A percentile compares a stretch with the other conserved stretches of the same genome.
Evolutionary conservation across 768 basidiomycete genomes (phyloP).

Genomic region (Suillus luteus): DNA sequence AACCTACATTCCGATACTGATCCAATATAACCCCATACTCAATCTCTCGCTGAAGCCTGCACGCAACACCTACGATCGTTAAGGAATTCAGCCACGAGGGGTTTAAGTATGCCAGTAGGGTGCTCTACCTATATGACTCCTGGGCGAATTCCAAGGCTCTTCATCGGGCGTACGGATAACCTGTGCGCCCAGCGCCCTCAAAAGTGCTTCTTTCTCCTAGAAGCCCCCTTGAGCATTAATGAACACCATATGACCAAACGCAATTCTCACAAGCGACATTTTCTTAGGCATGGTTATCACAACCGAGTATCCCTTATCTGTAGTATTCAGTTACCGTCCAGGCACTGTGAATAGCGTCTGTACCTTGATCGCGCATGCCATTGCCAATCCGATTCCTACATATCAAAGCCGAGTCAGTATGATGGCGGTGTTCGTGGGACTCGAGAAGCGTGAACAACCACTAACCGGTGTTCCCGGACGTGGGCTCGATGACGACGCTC

Average conservation of each 20-base stretch:
- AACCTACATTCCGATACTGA: conserved; percentile 79
- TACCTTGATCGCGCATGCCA: conserved; percentile 95
- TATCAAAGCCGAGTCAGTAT: not conserved
- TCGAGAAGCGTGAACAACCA: conserved; percentile 3
- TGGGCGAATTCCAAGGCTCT: conserved; percentile 85
- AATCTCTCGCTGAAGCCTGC: conserved; percentile 73
- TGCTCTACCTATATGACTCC: conserved; percentile 88
- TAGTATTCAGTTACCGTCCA: conserved; percentile 67
- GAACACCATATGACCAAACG: not conserved
- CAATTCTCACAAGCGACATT: conserved; percentile 73
- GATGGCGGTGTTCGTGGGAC: not conserved
- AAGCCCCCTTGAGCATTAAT: not conserved
- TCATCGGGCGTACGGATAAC: conserved; percentile 93
- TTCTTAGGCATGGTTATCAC: conserved; percentile 92
- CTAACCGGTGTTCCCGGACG: conserved; percentile 92
- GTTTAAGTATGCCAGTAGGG: conserved; percentile 27
- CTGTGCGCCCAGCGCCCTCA: conserved; percentile 91
- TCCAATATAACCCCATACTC: conserved; percentile 89
- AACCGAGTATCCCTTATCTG: conserved; percentile 88
- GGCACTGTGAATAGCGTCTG: conserved; percentile 15
- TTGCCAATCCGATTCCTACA: conserved; percentile 87
- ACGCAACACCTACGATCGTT: conserved; percentile 85
- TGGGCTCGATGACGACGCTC: conserved; percentile 94
- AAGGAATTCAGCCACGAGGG: conserved; percentile 86
- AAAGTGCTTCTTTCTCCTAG: conserved; percentile 89